Evolutionary conservation across 306 rosid species (phyloP).

Genomic region (Prunus fruticosa): DNA sequence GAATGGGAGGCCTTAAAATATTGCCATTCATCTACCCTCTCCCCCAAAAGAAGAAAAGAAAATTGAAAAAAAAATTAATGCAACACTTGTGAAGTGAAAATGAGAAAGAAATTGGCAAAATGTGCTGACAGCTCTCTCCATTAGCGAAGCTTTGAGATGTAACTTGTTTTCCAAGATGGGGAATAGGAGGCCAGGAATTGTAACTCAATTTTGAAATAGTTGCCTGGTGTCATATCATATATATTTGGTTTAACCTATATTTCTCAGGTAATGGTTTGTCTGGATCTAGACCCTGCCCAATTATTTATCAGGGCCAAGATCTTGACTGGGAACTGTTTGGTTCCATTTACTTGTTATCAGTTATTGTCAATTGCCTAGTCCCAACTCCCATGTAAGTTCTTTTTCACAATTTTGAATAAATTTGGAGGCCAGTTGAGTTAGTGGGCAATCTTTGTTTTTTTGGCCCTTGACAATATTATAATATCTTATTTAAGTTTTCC

Average conservation of each 20-base stretch:
- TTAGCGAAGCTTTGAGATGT: neutral
- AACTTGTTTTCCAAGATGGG: neutral
- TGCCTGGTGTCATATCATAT: neutral
- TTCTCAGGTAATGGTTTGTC: conserved; percentile 12
- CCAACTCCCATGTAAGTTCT: neutral
- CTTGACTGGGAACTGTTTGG: conserved; percentile 6
- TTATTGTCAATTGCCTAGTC: neutral
- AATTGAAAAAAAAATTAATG: neutral
- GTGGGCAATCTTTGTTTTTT: neutral
- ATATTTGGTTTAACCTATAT: neutral
- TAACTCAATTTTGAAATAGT: neutral
- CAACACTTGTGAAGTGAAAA: neutral
- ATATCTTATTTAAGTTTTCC: neutral
- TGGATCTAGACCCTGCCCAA: conserved; percentile 8
- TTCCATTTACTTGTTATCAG: neutral
- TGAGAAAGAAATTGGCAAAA: neutral
- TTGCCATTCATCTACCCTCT: neutral
- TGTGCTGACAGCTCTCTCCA: neutral
- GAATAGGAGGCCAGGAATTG: neutral
- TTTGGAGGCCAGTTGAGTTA: neutral
- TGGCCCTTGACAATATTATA: neutral
- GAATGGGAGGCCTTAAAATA: neutral
- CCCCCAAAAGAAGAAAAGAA: neutral
- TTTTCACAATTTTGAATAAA: neutral
- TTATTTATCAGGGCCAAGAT: conserved; percentile 1